These are phyloP conservation scores for Diaporthe sp. DNA, from an alignment of 2,329 filamentous ascomycete genomes.

Conservation along the genomic window DNA sequence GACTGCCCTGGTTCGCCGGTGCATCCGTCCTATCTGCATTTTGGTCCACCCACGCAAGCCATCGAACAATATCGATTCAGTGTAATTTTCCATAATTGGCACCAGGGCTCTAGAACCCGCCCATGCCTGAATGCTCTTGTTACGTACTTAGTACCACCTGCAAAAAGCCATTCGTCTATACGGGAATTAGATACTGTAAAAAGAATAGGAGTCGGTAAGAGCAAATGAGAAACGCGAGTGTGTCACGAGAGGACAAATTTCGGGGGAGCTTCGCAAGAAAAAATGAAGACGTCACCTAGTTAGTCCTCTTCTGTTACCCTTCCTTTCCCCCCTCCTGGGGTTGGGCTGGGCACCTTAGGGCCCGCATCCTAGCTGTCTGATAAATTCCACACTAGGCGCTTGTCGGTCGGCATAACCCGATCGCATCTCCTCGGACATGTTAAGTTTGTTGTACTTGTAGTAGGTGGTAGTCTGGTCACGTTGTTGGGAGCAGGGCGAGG, in stretches of 20 bases:
- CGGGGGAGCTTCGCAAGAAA: conserved; percentile 19
- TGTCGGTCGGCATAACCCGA: conserved; percentile 23
- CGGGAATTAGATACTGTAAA: too few species aligned
- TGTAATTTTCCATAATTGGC: neutral
- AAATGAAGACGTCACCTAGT: neutral
- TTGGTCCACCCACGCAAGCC: neutral
- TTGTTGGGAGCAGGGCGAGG: neutral
- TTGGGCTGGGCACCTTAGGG: neutral
- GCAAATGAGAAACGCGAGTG: neutral
- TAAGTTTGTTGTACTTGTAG: too few species aligned
- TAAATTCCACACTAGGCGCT: neutral
- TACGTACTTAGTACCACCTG: conserved; percentile 8
- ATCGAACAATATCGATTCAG: neutral
- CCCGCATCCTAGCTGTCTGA: conserved; percentile 8
- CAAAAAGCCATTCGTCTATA: neutral
- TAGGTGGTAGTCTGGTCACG: neutral
- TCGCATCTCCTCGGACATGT: conserved; percentile 10
- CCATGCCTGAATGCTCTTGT: neutral
- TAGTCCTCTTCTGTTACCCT: neutral
- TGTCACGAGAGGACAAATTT: conserved; percentile 11
- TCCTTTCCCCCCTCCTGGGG: neutral
- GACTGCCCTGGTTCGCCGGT: neutral
- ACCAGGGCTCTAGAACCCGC: neutral
- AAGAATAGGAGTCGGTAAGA: neutral
- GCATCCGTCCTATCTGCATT: neutral